These are phyloP conservation scores for Jackrogersella minutella DNA, from an alignment of 495 filamentous ascomycete genomes.

Conservation along the genomic window DNA sequence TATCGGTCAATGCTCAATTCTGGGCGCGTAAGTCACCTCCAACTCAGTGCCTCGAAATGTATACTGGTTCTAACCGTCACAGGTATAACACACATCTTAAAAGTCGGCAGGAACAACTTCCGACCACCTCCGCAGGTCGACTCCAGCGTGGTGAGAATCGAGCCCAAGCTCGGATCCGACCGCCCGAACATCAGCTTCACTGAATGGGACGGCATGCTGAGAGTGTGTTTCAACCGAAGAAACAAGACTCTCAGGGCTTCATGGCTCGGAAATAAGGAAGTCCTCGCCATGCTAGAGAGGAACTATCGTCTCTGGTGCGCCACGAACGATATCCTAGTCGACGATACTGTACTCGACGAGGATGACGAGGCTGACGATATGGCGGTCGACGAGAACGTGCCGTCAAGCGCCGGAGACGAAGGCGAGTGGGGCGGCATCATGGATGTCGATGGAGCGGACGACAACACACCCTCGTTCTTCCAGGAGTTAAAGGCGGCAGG, in stretches of 20 bases:
- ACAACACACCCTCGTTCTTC: constrained; percentile 78
- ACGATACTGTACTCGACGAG: constrained; percentile 67
- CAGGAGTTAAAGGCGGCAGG: constrained; percentile 65
- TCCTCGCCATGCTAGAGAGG: constrained; percentile 80
- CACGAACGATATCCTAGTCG: constrained; percentile 77
- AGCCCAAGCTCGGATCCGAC: constrained; percentile 74
- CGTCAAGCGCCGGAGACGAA: constrained; percentile 61
- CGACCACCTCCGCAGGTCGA: constrained; percentile 87
- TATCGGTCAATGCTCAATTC: constrained; percentile 93
- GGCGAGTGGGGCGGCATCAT: constrained; percentile 49
- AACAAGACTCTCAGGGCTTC: constrained; percentile 76
- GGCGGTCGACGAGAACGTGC: constrained; percentile 59
- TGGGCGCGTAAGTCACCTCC: constrained; percentile 60
- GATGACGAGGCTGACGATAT: constrained; percentile 60
- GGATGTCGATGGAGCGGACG: constrained; percentile 54
- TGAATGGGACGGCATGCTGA: constrained; percentile 90
- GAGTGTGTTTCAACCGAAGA: constrained; percentile 81
- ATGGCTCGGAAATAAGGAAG: constrained; percentile 77
- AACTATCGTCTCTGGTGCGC: constrained; percentile 93
- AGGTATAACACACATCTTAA: constrained; percentile 51
- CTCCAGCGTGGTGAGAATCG: constrained; percentile 63
- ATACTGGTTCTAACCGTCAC: neutral
- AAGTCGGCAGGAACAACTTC: constrained; percentile 90
- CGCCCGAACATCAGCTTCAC: constrained; percentile 87
- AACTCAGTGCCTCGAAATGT: neutral